A percentile compares a stretch with the other conserved stretches of the same genome.
These are phyloP conservation scores for Stramenopiles sp. DNA, from an alignment of 352 stramenopile genomes.

Conservation along the genomic window DNA sequence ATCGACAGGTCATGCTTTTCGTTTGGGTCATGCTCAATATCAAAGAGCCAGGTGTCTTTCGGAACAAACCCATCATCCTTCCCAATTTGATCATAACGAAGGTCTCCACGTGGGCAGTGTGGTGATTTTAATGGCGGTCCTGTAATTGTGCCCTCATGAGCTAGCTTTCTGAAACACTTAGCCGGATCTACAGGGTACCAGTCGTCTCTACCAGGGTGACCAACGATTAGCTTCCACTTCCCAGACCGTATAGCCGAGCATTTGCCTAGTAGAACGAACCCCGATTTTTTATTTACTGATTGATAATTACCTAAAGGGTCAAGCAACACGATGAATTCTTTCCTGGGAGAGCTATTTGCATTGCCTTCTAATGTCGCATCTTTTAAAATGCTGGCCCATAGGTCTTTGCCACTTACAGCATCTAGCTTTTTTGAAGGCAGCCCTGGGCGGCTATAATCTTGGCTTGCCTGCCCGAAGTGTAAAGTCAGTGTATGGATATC, in stretches of 20 bases:
- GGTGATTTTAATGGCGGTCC: neutral
- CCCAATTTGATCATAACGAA: neutral
- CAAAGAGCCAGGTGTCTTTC: neutral
- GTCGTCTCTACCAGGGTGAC: neutral
- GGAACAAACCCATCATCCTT: neutral
- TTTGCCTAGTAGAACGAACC: neutral
- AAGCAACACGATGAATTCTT: neutral
- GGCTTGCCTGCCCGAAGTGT: neutral
- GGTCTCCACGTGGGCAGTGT: neutral
- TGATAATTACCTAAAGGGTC: neutral
- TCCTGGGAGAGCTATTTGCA: neutral
- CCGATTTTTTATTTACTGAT: neutral
- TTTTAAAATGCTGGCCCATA: neutral
- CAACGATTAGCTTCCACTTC: conserved; percentile 2
- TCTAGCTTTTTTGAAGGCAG: neutral
- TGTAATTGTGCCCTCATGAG: neutral
- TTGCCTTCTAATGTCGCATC: neutral
- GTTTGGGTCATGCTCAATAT: neutral
- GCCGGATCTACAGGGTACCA: neutral
- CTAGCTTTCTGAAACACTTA: neutral
- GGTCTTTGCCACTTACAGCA: neutral
- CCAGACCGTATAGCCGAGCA: neutral
- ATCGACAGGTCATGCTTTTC: neutral
- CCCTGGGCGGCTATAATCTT: neutral
- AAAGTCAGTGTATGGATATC: neutral